These are phyloP conservation scores for Astrocystis sublimbata DNA, from an alignment of 495 filamentous ascomycete species.

Conservation along the genomic window DNA sequence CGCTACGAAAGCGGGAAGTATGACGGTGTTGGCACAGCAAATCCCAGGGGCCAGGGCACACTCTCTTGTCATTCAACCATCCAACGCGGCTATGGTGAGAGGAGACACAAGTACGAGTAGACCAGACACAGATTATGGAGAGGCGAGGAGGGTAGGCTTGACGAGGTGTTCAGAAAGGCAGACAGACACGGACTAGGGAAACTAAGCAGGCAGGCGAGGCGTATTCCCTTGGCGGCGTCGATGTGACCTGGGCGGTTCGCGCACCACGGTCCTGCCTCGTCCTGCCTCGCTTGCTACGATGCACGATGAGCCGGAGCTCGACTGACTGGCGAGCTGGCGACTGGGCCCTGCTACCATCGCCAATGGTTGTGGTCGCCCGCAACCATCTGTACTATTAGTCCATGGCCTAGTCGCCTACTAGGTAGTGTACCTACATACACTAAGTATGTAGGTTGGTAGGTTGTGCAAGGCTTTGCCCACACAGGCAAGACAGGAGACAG, in stretches of 20 bases:
- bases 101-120: not conserved
- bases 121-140: slow-evolving; percentile 14
- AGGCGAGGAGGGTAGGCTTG: slow-evolving; percentile 19
- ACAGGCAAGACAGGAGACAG: slow-evolving; percentile 4
- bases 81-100: not conserved
- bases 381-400: slow-evolving; percentile 16
- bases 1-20: slow-evolving; percentile 2
- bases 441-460: no score
- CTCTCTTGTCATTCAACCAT: not conserved
- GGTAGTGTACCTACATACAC: no score
- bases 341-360: slow-evolving; percentile 17
- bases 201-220: slow-evolving; percentile 5
- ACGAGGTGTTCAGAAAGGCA: slow-evolving; percentile 21
- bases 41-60: not conserved
- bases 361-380: slow-evolving; percentile 27
- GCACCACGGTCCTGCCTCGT: slow-evolving; percentile 35
- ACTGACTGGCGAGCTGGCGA: no score
- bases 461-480: not conserved
- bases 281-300: not conserved
- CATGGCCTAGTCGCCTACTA: slow-evolving; percentile 19
- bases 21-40: slow-evolving; percentile 1
- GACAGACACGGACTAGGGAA: slow-evolving; percentile 14
- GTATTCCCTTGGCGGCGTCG: slow-evolving; percentile 10
- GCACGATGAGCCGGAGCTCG: slow-evolving; percentile 2
- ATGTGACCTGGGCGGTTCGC: slow-evolving; percentile 16